Percentiles rank a stretch among this genome's conserved stretches.
These are phyloP conservation scores for Rhodosporidiobolus sp. DNA, from an alignment of 768 basidiomycete genomes.

Conservation along the genomic window DNA sequence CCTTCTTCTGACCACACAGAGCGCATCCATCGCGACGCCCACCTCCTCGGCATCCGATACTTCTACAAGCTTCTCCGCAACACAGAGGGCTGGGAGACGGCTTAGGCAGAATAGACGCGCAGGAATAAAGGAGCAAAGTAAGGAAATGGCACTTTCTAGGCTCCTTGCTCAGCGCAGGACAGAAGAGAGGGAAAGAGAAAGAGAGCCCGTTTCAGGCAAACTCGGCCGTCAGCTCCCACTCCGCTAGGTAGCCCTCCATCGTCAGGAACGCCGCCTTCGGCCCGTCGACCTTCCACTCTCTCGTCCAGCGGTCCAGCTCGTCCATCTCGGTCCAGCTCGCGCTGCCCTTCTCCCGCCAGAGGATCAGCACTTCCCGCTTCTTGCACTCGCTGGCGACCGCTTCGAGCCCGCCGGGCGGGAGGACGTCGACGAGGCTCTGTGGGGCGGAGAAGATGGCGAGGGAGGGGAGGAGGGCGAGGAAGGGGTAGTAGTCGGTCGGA, in stretches of 20 bases:
- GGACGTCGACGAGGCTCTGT: not conserved
- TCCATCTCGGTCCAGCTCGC: not conserved
- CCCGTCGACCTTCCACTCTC: not conserved
- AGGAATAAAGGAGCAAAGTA: no score
- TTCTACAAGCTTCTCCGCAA: slow-evolving; percentile 50
- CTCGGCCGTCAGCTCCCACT: slow-evolving; percentile 4
- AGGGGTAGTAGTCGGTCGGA: not conserved
- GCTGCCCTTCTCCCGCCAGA: not conserved
- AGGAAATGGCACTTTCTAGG: no score
- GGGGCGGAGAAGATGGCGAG: not conserved
- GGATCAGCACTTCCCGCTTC: not conserved
- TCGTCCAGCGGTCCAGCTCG: not conserved
- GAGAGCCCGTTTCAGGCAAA: not conserved
- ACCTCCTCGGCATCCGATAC: slow-evolving; percentile 48
- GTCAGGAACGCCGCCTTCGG: not conserved
- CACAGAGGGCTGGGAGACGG: slow-evolving; percentile 41
- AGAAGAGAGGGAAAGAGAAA: no score
- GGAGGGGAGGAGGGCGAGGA: not conserved
- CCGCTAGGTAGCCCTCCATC: not conserved
- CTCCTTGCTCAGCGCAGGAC: no score
- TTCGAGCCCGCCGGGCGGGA: not conserved
- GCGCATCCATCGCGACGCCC: slow-evolving; percentile 46
- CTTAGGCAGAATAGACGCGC: not conserved
- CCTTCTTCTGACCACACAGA: not conserved
- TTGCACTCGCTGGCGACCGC: not conserved